A percentile compares a stretch with the other conserved stretches of the same genome.
Conservation (phyloP, 352 stramenopile species). For the Aphanomyces stellatus region DNA sequence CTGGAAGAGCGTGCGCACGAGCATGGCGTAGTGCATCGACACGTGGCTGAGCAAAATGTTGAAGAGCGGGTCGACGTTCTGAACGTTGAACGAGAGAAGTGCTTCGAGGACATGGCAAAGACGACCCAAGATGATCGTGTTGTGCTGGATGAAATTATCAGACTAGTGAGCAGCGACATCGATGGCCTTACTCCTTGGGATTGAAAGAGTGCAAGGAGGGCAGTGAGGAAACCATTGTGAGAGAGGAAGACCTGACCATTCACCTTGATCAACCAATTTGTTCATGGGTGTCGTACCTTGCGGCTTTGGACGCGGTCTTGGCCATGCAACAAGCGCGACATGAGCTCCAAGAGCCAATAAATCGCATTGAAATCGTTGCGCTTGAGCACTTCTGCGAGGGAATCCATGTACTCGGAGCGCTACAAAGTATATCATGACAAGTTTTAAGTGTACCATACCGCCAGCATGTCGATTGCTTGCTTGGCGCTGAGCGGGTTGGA, state of each 20-base stretch:
- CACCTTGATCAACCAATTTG: constrained; percentile 25
- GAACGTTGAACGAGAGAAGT: constrained; percentile 4
- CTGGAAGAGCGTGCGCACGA: constrained; percentile 1
- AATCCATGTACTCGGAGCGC: constrained; percentile 65
- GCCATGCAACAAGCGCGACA: constrained; percentile 46
- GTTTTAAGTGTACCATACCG: not conserved
- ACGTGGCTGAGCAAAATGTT: constrained; percentile 16
- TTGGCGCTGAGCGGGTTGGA: constrained; percentile 56
- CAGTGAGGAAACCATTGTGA: constrained; percentile 48
- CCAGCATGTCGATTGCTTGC: constrained; percentile 63
- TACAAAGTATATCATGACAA: constrained; percentile 20
- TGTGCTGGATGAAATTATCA: not conserved
- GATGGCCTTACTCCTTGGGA: not conserved
- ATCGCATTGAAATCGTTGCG: constrained; percentile 42
- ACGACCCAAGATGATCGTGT: not conserved
- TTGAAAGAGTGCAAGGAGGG: constrained; percentile 50
- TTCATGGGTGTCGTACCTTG: not conserved
- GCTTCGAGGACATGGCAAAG: constrained; percentile 6
- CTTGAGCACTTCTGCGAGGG: constrained; percentile 52
- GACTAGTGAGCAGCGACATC: too few species aligned
- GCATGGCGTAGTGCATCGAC: constrained; percentile 13
- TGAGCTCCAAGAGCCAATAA: constrained; percentile 70
- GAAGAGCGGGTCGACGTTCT: constrained; percentile 2
- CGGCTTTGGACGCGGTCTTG: not conserved
- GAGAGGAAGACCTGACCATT: constrained; percentile 54